phyloP scores from a whole-genome alignment of 176 grass and related monocot genomes.

The Echinochloa phyllopogon region DNA sequence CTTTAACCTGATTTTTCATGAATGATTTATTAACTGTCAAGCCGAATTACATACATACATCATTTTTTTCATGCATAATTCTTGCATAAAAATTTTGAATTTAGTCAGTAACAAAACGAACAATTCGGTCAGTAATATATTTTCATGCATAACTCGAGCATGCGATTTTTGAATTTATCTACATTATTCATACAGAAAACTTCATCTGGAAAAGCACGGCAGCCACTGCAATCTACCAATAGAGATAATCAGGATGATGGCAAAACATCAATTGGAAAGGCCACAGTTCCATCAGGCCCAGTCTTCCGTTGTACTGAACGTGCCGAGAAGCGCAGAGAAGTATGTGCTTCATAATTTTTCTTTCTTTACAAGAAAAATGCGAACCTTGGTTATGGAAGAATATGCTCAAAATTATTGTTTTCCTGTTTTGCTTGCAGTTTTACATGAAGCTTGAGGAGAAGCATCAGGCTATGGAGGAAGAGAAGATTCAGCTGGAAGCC shows the following conservation, averaged over 20 bases:
- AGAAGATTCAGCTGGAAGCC: constrained; percentile 77
- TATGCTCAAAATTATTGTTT: constrained; percentile 1
- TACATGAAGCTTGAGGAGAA: constrained; percentile 96
- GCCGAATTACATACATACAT: neutral
- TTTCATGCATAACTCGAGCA: neutral
- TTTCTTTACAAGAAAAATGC: constrained; percentile 11
- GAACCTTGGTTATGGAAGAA: neutral
- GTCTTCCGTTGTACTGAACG: constrained; percentile 81
- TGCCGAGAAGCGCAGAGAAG: constrained; percentile 91
- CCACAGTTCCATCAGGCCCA: constrained; percentile 70
- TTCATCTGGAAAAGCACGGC: constrained; percentile 43
- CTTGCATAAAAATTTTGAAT: neutral
- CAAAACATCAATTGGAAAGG: constrained; percentile 58
- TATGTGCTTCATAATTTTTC: constrained; percentile 21
- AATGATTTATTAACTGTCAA: neutral
- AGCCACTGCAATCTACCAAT: constrained; percentile 46
- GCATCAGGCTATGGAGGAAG: constrained; percentile 85
- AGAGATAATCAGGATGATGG: constrained; percentile 36
- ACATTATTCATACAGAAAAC: constrained; percentile 47
- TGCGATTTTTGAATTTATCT: neutral
- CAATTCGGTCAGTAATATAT: neutral
- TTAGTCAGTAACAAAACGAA: neutral
- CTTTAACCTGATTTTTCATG: neutral
- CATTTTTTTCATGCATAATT: neutral
- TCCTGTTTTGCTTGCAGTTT: constrained; percentile 52